Percentiles rank a stretch among this genome's conserved stretches.
Conservation (phyloP, 768 basidiomycete species). For the Gyrodon lividus region DNA sequence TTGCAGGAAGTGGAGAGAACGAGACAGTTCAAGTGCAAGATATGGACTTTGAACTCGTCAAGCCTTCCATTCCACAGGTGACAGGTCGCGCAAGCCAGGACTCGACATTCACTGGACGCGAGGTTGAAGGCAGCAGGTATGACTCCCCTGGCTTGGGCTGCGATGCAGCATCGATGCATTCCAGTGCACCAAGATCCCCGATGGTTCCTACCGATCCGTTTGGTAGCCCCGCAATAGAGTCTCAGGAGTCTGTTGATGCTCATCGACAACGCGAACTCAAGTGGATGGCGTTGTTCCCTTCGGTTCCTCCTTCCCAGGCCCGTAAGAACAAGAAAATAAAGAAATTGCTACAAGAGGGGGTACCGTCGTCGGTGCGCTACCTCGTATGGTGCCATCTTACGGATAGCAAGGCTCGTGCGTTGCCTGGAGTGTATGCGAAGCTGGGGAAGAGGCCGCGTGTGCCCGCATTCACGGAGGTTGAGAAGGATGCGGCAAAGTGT, state of each 20-base stretch:
- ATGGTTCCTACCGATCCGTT: slow-evolving; percentile 13
- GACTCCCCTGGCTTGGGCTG: slow-evolving; percentile 28
- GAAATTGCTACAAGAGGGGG: slow-evolving; percentile 71
- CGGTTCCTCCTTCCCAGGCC: slow-evolving; percentile 57
- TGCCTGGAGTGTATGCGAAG: slow-evolving; percentile 67
- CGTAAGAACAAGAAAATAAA: slow-evolving; percentile 79
- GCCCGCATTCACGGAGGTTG: slow-evolving; percentile 50
- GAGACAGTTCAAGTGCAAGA: slow-evolving; percentile 75
- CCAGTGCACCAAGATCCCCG: slow-evolving; percentile 29
- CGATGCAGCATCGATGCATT: slow-evolving; percentile 44
- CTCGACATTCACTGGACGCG: slow-evolving; percentile 39
- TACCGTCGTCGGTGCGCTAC: slow-evolving; percentile 81
- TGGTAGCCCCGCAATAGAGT: neutral
- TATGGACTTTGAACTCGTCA: slow-evolving; percentile 78
- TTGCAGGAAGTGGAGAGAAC: slow-evolving; percentile 31
- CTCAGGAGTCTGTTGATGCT: slow-evolving; percentile 40
- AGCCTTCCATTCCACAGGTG: slow-evolving; percentile 51
- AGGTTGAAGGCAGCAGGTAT: slow-evolving; percentile 10
- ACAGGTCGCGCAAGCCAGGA: slow-evolving; percentile 54
- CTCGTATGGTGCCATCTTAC: slow-evolving; percentile 81
- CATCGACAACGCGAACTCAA: slow-evolving; percentile 75
- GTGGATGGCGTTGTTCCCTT: slow-evolving; percentile 68
- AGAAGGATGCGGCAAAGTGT: slow-evolving; percentile 51
- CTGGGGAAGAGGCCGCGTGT: slow-evolving; percentile 57
- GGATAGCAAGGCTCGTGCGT: slow-evolving; percentile 69